Conservation (phyloP, 2,329 filamentous ascomycete species). For the Nemania sp. region DNA sequence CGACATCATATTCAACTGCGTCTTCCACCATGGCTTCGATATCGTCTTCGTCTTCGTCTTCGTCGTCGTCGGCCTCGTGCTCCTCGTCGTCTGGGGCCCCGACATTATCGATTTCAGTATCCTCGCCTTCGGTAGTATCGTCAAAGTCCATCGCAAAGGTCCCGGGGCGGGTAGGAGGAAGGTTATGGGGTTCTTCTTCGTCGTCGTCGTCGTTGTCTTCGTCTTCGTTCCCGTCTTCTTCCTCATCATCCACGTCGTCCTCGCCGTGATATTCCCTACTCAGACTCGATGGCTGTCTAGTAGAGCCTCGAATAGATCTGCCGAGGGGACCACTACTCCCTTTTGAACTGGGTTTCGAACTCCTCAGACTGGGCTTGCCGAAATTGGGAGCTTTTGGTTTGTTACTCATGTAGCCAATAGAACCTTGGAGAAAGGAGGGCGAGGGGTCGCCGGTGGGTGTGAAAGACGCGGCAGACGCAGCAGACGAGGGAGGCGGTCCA, state of each 20-base stretch:
- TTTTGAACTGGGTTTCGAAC: slow-evolving; percentile 52
- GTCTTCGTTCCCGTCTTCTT: slow-evolving; percentile 11
- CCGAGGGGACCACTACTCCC: slow-evolving; percentile 60
- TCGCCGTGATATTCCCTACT: slow-evolving; percentile 58
- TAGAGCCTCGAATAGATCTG: slow-evolving; percentile 59
- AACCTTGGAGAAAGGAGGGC: slow-evolving; percentile 66
- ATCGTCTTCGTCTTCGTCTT: slow-evolving; percentile 54
- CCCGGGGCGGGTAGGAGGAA: slow-evolving; percentile 37
- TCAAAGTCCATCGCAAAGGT: slow-evolving; percentile 43
- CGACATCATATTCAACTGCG: slow-evolving; percentile 53
- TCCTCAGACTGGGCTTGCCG: slow-evolving; percentile 50
- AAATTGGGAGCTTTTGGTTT: slow-evolving; percentile 57
- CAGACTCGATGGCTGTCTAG: slow-evolving; percentile 63
- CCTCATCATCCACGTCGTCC: slow-evolving; percentile 44
- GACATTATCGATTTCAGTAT: slow-evolving; percentile 34
- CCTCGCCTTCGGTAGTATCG: slow-evolving; percentile 50
- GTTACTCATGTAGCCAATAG: slow-evolving; percentile 59
- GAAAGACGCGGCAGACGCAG: slow-evolving; percentile 59
- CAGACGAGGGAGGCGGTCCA: slow-evolving; percentile 61
- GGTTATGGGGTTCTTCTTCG: slow-evolving; percentile 20
- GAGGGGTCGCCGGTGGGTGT: slow-evolving; percentile 68
- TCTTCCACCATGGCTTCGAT: slow-evolving; percentile 56
- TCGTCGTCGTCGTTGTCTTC: slow-evolving; percentile 26
- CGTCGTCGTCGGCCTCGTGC: slow-evolving; percentile 44
- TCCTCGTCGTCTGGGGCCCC: slow-evolving; percentile 39